Evolutionary conservation across 164 flowering plant species (phyloP).

Genomic region (Liquidambar formosana): DNA sequence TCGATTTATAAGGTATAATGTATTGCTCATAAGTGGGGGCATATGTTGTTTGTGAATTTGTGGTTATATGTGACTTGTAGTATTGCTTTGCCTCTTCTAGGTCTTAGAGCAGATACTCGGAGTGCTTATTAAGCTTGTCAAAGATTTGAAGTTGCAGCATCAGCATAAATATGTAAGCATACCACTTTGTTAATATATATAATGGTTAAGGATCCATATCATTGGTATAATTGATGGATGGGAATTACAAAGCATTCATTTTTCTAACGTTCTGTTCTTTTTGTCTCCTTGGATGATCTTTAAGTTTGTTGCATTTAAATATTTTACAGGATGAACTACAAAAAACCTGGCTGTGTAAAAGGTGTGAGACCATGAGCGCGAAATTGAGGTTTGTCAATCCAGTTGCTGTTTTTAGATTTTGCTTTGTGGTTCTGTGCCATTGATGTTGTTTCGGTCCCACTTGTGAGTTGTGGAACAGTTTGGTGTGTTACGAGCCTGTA

Average conservation of each 20-base stretch:
- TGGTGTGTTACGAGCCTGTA: too few relatives aligned
- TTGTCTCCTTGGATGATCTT: neutral
- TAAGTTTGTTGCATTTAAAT: neutral
- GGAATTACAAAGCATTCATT: too few relatives aligned
- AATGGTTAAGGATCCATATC: slow-evolving; percentile 3
- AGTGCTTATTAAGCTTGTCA: slow-evolving; percentile 95
- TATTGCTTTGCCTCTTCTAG: slow-evolving; percentile 34
- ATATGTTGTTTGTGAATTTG: neutral
- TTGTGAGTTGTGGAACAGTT: too few relatives aligned
- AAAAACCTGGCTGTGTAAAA: slow-evolving; percentile 87
- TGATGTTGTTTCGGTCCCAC: neutral
- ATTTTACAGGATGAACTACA: slow-evolving; percentile 74
- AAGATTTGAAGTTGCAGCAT: slow-evolving; percentile 91
- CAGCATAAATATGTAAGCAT: slow-evolving; percentile 90
- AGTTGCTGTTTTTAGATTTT: slow-evolving; percentile 7
- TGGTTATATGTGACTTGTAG: neutral
- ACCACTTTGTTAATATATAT: slow-evolving; percentile 1
- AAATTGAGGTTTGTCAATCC: slow-evolving; percentile 78
- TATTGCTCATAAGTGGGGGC: neutral
- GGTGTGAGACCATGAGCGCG: slow-evolving; percentile 96
- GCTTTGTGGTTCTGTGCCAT: neutral
- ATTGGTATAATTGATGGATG: too few relatives aligned
- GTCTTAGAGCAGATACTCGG: slow-evolving; percentile 95
- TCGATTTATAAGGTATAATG: neutral
- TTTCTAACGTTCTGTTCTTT: neutral